Base-by-base conservation (phyloP, 2,329 filamentous ascomycete species). In the Epicoccum sorghinum region DNA sequence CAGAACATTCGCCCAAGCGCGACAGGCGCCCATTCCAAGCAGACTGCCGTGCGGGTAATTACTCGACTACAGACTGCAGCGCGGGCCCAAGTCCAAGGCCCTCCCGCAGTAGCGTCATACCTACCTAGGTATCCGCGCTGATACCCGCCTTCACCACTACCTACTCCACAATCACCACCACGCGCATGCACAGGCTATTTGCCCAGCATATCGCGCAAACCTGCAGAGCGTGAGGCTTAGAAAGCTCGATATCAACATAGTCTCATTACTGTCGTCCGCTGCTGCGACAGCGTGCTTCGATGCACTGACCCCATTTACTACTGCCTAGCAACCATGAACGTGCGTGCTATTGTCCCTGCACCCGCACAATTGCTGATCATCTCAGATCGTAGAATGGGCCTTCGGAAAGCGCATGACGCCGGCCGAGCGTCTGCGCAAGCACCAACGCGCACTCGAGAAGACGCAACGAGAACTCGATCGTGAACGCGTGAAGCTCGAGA, bases 351-450 rank as follows among this genome's bases (percentile, higher is more conserved):
- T 14, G 23, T 12, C 24, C 33, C 14, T 38, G 22, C 23, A 2
- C 4, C 4, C 32, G n/a, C 27, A 4, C 46, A 38, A 29, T 8
- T 5, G 9, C 43, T 55, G 25, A 53, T 54, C 54, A 60, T 62
- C n/a, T 67, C 52, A 97, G 91, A 91, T 98, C 73, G 85, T 99
- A 59, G 95, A 99, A 85, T 99, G 95, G 93, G 93, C 93, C 35
- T 99, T 99, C 73, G 95, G 95, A 65, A 98, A 97, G 85, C 95
- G 95, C 78, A 96, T 98, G 86, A 99, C 95, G 82, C 93, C 95
- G 4, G 91, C 92, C 23, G 90, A 95, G 83, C 89, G 90, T 75
- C 82, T 93, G 75, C 88, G 90, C 76, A 93, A 93, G 82, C 96
- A 99, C 77, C 95, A 98, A 79, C 87, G 95, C 68, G 92, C 95